These are phyloP conservation scores for Ulmus americana DNA, from an alignment of 331 rosid species.

Conservation along the genomic window DNA sequence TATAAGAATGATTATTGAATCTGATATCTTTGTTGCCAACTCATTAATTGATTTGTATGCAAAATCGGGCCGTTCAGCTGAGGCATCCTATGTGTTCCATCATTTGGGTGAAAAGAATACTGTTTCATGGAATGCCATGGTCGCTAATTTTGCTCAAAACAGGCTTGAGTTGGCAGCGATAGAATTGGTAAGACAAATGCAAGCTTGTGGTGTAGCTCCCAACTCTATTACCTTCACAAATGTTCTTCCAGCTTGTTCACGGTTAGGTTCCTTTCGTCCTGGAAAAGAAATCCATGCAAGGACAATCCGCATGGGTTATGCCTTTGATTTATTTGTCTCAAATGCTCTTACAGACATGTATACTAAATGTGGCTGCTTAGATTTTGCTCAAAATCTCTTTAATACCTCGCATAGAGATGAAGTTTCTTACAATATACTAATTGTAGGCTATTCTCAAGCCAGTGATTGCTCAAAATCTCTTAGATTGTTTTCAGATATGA, in stretches of 20 bases:
- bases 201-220: conserved; percentile 52
- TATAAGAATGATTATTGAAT: conserved; percentile 43
- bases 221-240: conserved; percentile 67
- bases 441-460: conserved; percentile 63
- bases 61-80: conserved; percentile 47
- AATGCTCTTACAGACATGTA: conserved; percentile 84
- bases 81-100: conserved; percentile 51
- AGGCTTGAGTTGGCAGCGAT: conserved; percentile 53
- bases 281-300: conserved; percentile 77
- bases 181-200: conserved; percentile 59
- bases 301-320: conserved; percentile 37
- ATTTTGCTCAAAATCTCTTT: conserved; percentile 60
- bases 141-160: conserved; percentile 70
- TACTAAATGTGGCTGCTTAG: conserved; percentile 53
- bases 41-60: conserved; percentile 77
- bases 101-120: conserved; percentile 45
- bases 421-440: conserved; percentile 67
- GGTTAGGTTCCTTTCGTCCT: conserved; percentile 47
- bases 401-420: conserved; percentile 49
- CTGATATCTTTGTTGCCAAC: conserved; percentile 58
- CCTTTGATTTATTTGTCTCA: conserved; percentile 57
- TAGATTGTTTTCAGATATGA: conserved; percentile 64
- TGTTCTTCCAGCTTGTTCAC: conserved; percentile 79
- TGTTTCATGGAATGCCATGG: conserved; percentile 91
- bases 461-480: conserved; percentile 49